Conservation (phyloP, 768 basidiomycete genomes). For the Lyophyllum decastes region DNA sequence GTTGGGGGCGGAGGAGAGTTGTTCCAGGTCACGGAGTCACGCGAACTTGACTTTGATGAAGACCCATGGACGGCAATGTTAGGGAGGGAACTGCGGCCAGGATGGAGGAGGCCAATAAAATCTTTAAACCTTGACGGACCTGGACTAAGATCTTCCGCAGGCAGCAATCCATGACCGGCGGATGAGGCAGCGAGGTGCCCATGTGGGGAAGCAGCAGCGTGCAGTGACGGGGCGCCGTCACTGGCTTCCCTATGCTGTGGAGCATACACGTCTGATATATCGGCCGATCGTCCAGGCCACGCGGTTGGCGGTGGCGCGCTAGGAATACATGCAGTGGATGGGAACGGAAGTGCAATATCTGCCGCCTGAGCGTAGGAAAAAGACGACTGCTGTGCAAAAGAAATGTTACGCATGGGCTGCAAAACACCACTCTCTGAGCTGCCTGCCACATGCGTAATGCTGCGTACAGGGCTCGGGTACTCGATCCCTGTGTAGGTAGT, state of each 20-base stretch:
- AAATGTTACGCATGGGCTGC: slow-evolving; percentile 9
- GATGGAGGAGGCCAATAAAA: slow-evolving; percentile 6
- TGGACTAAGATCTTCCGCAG: neutral
- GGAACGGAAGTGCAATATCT: neutral
- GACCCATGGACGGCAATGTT: slow-evolving; percentile 5
- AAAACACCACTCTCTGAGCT: slow-evolving; percentile 24
- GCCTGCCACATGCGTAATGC: slow-evolving; percentile 13
- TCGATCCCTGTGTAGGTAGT: slow-evolving; percentile 6
- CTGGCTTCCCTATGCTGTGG: neutral
- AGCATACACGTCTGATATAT: neutral
- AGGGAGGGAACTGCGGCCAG: slow-evolving; percentile 2
- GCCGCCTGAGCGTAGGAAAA: slow-evolving; percentile 15
- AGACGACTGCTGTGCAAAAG: slow-evolving; percentile 24
- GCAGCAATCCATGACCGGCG: slow-evolving; percentile 4
- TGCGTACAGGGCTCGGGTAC: neutral
- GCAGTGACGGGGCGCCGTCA: slow-evolving; percentile 7
- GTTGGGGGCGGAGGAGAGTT: neutral
- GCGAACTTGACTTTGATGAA: slow-evolving; percentile 3
- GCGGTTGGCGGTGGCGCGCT: slow-evolving; percentile 6
- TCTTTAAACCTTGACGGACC: neutral
- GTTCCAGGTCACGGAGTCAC: neutral
- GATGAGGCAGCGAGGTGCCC: slow-evolving; percentile 3
- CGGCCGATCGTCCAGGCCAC: neutral
- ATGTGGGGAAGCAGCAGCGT: slow-evolving; percentile 9
- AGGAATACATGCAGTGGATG: neutral